Percentiles rank a stretch among this genome's conserved stretches.
Conservation (phyloP, 257 asterid genomes). For the Lithospermum erythrorhizon region DNA sequence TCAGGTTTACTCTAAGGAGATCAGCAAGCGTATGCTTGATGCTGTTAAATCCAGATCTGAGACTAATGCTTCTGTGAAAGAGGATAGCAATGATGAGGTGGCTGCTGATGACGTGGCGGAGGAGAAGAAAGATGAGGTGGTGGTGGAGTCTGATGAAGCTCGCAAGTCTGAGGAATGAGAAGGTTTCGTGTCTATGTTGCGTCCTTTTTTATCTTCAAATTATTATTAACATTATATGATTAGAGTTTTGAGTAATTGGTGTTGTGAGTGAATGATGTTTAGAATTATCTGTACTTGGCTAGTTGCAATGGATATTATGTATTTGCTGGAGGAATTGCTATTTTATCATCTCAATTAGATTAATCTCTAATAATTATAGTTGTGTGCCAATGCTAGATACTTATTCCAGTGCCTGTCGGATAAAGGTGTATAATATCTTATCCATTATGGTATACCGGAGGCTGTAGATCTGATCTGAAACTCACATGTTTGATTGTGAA, state of each 20-base stretch:
- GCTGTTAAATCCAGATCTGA: constrained; percentile 73
- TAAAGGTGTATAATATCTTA: neutral
- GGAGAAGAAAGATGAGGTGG: constrained; percentile 38
- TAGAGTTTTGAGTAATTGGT: neutral
- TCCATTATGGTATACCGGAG: neutral
- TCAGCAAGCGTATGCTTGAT: constrained; percentile 72
- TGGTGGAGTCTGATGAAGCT: constrained; percentile 29
- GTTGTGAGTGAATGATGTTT: neutral
- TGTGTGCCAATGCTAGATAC: neutral
- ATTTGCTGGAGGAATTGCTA: neutral
- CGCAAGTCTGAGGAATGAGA: constrained; percentile 24
- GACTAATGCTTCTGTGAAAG: constrained; percentile 24
- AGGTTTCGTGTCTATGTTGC: neutral
- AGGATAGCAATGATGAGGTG: constrained; percentile 31
- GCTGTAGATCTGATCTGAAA: neutral
- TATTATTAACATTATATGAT: too few species aligned
- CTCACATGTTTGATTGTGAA: neutral
- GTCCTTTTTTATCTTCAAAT: too few species aligned
- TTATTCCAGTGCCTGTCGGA: neutral
- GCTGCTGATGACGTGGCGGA: constrained; percentile 20
- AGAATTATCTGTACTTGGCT: neutral
- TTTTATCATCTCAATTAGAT: neutral
- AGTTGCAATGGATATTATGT: neutral
- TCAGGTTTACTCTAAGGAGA: constrained; percentile 81
- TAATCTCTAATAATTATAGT: neutral